A percentile compares a stretch with the other conserved stretches of the same genome.
Conservation (phyloP, 371 early-diverging fungal genomes). For the Funneliformis caledonium region DNA sequence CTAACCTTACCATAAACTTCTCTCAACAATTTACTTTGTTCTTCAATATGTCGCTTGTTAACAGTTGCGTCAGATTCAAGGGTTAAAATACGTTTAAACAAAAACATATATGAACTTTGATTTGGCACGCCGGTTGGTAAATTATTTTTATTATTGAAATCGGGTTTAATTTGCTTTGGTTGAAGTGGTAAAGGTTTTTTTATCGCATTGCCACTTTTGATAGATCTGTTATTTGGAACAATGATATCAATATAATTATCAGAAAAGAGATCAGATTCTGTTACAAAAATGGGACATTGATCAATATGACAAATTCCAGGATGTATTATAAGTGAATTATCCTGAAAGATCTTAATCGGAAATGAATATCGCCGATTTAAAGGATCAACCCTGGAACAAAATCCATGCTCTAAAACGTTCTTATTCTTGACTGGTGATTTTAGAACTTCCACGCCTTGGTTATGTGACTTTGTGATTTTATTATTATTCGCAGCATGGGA, state of each 20-base stretch:
- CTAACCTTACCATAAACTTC: slow-evolving; percentile 51
- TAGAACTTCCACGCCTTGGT: background rate
- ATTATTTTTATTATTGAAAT: slow-evolving; percentile 2
- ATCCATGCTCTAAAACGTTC: background rate
- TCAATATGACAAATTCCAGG: slow-evolving; percentile 4
- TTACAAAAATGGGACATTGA: background rate
- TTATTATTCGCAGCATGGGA: background rate
- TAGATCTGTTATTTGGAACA: background rate
- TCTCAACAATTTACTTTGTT: slow-evolving; percentile 80
- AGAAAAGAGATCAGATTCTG: background rate
- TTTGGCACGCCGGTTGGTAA: slow-evolving; percentile 38
- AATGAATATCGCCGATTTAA: background rate
- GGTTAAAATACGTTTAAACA: slow-evolving; percentile 79
- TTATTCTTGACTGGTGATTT: background rate
- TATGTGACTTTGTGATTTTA: background rate
- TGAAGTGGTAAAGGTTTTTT: background rate
- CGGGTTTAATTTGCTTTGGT: background rate
- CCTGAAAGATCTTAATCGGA: background rate
- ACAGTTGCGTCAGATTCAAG: slow-evolving; percentile 83
- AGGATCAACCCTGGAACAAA: background rate
- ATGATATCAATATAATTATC: background rate
- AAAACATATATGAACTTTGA: slow-evolving; percentile 87
- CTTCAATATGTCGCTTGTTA: slow-evolving; percentile 82
- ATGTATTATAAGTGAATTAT: background rate
- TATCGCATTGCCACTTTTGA: background rate